Evolutionary conservation across 169 alveolate species (phyloP).

Genomic region (Cyclospora cayetanensis): DNA sequence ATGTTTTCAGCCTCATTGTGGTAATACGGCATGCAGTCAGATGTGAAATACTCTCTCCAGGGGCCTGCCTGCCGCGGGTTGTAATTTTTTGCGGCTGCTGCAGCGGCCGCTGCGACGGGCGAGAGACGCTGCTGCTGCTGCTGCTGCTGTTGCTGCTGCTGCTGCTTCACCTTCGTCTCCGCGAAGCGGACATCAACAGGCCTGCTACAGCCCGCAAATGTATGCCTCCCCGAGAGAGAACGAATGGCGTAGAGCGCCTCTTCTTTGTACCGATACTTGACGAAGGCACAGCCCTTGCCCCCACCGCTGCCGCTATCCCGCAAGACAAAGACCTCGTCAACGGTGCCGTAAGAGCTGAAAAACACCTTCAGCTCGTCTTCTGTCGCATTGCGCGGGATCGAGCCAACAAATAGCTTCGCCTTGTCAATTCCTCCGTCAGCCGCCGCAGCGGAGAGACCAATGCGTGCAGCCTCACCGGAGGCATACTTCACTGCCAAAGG

Average conservation of each 20-base stretch:
- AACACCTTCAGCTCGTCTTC: slow-evolving; percentile 86
- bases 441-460: slow-evolving; percentile 77
- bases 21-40: slow-evolving; percentile 68
- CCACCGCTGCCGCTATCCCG: slow-evolving; percentile 85
- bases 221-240: slow-evolving; percentile 82
- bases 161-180: slow-evolving; percentile 77
- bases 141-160: slow-evolving; percentile 27
- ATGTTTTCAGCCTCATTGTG: slow-evolving; percentile 77
- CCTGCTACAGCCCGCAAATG: slow-evolving; percentile 85
- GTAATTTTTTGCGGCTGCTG: slow-evolving; percentile 52
- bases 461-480: slow-evolving; percentile 87
- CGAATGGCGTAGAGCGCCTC: slow-evolving; percentile 90
- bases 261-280: slow-evolving; percentile 88
- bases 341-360: slow-evolving; percentile 86
- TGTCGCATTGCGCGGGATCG: slow-evolving; percentile 85
- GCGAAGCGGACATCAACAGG: slow-evolving; percentile 93
- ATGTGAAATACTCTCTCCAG: slow-evolving; percentile 68
- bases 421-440: slow-evolving; percentile 83
- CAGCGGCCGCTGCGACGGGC: slow-evolving; percentile 13
- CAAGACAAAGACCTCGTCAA: slow-evolving; percentile 89
- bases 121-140: slow-evolving; percentile 18
- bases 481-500: slow-evolving; percentile 91
- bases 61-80: slow-evolving; percentile 71
- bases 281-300: slow-evolving; percentile 92
- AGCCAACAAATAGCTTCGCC: slow-evolving; percentile 91